Conservation (phyloP, 78 protist genomes). For the Dictyostelium firmibasis region DNA sequence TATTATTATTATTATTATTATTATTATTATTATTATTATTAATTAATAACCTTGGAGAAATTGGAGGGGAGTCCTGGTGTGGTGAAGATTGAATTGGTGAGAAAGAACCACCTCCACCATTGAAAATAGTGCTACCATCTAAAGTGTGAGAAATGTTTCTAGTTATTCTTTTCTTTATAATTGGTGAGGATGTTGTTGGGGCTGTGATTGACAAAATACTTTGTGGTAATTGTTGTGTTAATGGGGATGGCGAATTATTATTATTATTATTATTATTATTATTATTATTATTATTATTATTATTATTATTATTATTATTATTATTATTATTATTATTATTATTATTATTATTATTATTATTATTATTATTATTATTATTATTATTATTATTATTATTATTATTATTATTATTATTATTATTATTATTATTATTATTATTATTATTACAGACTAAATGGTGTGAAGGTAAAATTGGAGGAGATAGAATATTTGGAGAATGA, state of each 20-base stretch:
- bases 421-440: background rate
- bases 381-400: background rate
- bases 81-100: background rate
- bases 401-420: background rate
- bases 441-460: background rate
- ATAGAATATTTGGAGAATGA: background rate
- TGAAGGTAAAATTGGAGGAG: background rate
- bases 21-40: background rate
- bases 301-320: background rate
- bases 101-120: background rate
- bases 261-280: background rate
- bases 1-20: background rate
- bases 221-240: background rate
- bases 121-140: background rate
- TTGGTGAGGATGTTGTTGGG: background rate
- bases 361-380: background rate
- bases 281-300: background rate
- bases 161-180: background rate
- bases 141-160: background rate
- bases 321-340: background rate
- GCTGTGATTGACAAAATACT: background rate
- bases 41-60: constrained; percentile 18
- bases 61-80: constrained; percentile 8
- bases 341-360: background rate
- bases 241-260: background rate